Conservation (phyloP, 768 basidiomycete genomes). For the Lactifluus piperatus region DNA sequence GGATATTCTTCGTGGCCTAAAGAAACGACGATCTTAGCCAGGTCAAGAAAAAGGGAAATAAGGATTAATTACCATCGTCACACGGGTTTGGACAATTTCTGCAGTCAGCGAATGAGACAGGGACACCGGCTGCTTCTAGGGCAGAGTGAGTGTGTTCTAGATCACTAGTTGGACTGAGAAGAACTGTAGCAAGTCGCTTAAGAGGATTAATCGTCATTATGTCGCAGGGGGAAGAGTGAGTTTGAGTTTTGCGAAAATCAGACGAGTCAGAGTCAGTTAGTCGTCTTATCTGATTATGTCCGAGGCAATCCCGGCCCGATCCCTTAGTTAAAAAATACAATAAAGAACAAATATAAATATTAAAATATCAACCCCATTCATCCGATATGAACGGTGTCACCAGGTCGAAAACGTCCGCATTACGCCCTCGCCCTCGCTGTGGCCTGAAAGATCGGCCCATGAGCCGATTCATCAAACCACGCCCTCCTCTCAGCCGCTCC, state of each 20-base stretch:
- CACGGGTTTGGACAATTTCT: constrained; percentile 27
- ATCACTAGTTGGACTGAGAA: constrained; percentile 11
- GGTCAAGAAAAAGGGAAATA: constrained; percentile 3
- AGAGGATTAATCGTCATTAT: constrained; percentile 13
- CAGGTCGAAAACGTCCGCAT: constrained; percentile 74
- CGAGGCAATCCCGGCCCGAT: too few relatives aligned
- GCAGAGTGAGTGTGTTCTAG: constrained; percentile 14
- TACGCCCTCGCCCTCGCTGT: constrained; percentile 37
- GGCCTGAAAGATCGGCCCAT: constrained; percentile 43
- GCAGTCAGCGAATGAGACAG: constrained; percentile 24
- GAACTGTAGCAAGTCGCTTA: constrained; percentile 8
- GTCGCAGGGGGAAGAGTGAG: too few relatives aligned
- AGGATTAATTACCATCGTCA: constrained; percentile 23
- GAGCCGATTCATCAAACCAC: constrained; percentile 31
- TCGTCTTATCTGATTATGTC: background rate
- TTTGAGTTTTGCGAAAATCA: background rate
- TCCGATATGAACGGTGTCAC: constrained; percentile 78
- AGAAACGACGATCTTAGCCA: background rate
- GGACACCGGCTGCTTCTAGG: constrained; percentile 21
- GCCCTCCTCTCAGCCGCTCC: constrained; percentile 44
- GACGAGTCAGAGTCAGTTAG: background rate
- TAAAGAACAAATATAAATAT: background rate
- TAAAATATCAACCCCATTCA: constrained; percentile 48
- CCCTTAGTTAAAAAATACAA: too few relatives aligned
- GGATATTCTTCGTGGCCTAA: constrained; percentile 71